These are phyloP conservation scores for Stephania japonica DNA, from an alignment of 164 flowering plant species.

Conservation along the genomic window DNA sequence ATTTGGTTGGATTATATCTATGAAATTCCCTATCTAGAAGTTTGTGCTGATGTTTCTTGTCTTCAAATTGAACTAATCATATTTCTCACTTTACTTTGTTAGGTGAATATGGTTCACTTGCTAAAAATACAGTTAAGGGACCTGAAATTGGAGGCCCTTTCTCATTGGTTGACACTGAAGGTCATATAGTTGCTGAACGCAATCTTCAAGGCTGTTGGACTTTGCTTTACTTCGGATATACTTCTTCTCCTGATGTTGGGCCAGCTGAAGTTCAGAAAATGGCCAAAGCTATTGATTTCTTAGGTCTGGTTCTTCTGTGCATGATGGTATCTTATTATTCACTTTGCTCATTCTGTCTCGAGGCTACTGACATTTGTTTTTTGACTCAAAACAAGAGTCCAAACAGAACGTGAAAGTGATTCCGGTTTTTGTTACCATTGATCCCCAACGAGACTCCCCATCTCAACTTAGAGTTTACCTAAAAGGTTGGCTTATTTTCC, in stretches of 20 bases:
- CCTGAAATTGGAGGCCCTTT: slow-evolving; percentile 86
- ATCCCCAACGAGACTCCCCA: slow-evolving; percentile 82
- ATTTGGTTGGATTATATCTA: too few relatives aligned
- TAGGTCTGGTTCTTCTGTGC: slow-evolving; percentile 40
- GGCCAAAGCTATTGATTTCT: slow-evolving; percentile 54
- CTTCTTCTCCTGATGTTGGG: slow-evolving; percentile 88
- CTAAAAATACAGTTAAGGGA: slow-evolving; percentile 27
- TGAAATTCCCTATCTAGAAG: not conserved
- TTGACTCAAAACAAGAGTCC: slow-evolving; percentile 38
- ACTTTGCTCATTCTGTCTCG: not conserved
- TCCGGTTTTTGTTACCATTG: slow-evolving; percentile 73
- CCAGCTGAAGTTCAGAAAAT: slow-evolving; percentile 66
- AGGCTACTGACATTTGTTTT: slow-evolving; percentile 15
- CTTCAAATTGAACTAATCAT: slow-evolving; percentile 2
- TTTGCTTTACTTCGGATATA: slow-evolving; percentile 88
- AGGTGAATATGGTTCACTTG: slow-evolving; percentile 34
- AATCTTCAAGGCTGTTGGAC: slow-evolving; percentile 69
- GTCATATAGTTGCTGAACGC: slow-evolving; percentile 46
- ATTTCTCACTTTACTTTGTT: slow-evolving; percentile 11
- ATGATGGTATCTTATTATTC: not conserved
- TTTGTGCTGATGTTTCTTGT: not conserved
- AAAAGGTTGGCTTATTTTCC: slow-evolving; percentile 40
- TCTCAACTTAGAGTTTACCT: slow-evolving; percentile 79
- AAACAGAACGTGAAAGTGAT: slow-evolving; percentile 47
- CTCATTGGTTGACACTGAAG: slow-evolving; percentile 46